Evolutionary conservation across 1,284 basidiomycete species (phyloP).

Genomic region (Leccinum griseonigrum): DNA sequence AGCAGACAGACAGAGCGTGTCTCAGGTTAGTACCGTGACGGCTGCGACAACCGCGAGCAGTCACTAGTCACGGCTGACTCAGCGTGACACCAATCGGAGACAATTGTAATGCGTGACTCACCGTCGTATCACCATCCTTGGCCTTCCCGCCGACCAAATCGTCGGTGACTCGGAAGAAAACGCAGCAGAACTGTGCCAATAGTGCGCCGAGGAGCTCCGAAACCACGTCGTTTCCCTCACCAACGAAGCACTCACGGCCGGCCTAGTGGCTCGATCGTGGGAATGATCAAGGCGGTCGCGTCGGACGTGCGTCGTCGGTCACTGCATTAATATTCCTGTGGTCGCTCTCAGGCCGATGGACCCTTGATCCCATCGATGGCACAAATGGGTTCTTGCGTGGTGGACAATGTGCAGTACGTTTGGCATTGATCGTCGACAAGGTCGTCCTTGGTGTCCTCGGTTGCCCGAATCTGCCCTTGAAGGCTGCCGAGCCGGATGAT

Average conservation of each 20-base stretch:
- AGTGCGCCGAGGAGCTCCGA: slow-evolving; percentile 51
- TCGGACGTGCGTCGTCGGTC: slow-evolving; percentile 59
- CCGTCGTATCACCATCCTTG: slow-evolving; percentile 82
- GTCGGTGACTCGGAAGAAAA: slow-evolving; percentile 88
- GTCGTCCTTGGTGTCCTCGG: slow-evolving; percentile 76
- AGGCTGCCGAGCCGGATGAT: slow-evolving; percentile 51
- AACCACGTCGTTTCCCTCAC: slow-evolving; percentile 80
- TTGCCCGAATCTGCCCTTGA: slow-evolving; percentile 59
- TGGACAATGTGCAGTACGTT: slow-evolving; percentile 96
- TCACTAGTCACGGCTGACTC: too few relatives aligned
- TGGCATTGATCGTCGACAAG: slow-evolving; percentile 84
- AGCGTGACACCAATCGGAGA: too few relatives aligned
- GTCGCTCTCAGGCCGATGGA: slow-evolving; percentile 70
- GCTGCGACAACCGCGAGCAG: too few relatives aligned
- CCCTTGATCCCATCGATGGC: slow-evolving; percentile 90
- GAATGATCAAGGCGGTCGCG: slow-evolving; percentile 71
- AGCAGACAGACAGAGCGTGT: too few relatives aligned
- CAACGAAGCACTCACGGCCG: slow-evolving; percentile 72
- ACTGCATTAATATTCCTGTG: background rate
- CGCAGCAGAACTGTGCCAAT: slow-evolving; percentile 71
- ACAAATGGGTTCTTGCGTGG: slow-evolving; percentile 96
- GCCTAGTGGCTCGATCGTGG: slow-evolving; percentile 76
- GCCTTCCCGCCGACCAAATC: slow-evolving; percentile 80
- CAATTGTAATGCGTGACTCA: too few relatives aligned
- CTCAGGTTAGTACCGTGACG: too few relatives aligned